Conservation (phyloP, 2,329 filamentous ascomycete species). For the Fusarium sp. region DNA sequence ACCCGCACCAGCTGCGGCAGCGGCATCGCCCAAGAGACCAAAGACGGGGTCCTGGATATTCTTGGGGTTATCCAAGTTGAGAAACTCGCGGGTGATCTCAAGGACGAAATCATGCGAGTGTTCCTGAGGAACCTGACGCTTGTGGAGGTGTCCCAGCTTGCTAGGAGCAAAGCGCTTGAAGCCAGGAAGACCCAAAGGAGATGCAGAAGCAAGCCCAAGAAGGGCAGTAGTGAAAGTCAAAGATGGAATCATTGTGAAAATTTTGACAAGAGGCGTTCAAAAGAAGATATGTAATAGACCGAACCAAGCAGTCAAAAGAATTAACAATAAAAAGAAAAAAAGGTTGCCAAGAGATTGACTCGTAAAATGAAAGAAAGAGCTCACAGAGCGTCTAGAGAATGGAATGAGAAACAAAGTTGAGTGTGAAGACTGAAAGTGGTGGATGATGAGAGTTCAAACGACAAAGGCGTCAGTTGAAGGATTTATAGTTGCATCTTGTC, state of each 20-base stretch:
- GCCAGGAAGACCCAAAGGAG: neutral
- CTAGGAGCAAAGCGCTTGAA: slow-evolving; percentile 18
- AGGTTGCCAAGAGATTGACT: neutral
- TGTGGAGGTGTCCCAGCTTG: slow-evolving; percentile 12
- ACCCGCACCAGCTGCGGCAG: slow-evolving; percentile 56
- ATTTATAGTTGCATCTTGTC: neutral
- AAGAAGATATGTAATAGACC: neutral
- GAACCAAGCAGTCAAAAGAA: neutral
- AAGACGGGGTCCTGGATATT: slow-evolving; percentile 63
- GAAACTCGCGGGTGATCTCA: slow-evolving; percentile 53
- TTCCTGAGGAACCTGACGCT: slow-evolving; percentile 65
- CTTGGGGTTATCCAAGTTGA: slow-evolving; percentile 63
- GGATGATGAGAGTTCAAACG: neutral
- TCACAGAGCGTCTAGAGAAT: neutral
- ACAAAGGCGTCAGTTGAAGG: neutral
- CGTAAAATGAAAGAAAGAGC: neutral
- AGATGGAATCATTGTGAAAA: neutral
- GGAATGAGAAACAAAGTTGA: neutral
- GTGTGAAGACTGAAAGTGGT: neutral
- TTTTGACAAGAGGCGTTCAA: neutral
- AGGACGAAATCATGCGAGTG: slow-evolving; percentile 65
- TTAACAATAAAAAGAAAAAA: neutral
- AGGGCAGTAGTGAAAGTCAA: neutral
- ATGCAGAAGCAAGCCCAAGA: neutral
- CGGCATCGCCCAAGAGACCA: slow-evolving; percentile 54